These are phyloP conservation scores for Blepharisma undulans DNA, from an alignment of 169 alveolate species.

Conservation along the genomic window DNA sequence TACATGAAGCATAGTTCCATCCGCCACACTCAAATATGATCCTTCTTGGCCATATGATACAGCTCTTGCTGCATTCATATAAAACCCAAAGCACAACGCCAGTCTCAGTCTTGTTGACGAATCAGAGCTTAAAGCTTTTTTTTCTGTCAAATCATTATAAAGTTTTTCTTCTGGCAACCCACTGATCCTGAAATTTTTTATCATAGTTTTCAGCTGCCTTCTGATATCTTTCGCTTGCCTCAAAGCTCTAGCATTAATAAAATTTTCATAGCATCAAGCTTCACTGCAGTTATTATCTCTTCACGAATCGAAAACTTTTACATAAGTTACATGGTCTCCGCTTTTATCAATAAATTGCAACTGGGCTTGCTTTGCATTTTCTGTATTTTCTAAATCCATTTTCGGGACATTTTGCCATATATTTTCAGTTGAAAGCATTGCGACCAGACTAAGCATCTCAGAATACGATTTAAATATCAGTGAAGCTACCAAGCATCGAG, in stretches of 20 bases:
- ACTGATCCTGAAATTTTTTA: slow-evolving; percentile 76
- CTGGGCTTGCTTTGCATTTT: slow-evolving; percentile 91
- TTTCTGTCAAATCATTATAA: slow-evolving; percentile 40
- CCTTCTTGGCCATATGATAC: slow-evolving; percentile 69
- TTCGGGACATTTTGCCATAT: slow-evolving; percentile 46
- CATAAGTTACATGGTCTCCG: slow-evolving; percentile 75
- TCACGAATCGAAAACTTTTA: slow-evolving; percentile 60
- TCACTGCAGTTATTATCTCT: slow-evolving; percentile 77
- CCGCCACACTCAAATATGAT: slow-evolving; percentile 55
- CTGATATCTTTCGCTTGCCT: slow-evolving; percentile 91
- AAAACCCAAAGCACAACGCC: slow-evolving; percentile 64
- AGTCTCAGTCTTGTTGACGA: slow-evolving; percentile 46
- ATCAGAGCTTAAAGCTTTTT: slow-evolving; percentile 36
- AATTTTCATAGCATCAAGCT: slow-evolving; percentile 91
- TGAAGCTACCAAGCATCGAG: slow-evolving; percentile 86
- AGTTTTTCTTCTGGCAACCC: slow-evolving; percentile 43
- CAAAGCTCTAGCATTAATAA: slow-evolving; percentile 88
- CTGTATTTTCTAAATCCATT: slow-evolving; percentile 54
- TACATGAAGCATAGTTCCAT: not conserved
- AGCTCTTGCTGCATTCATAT: slow-evolving; percentile 67
- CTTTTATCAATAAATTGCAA: slow-evolving; percentile 50
- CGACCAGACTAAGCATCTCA: slow-evolving; percentile 89
- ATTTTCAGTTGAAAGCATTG: slow-evolving; percentile 84
- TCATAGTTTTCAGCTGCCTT: slow-evolving; percentile 85
- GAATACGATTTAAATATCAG: slow-evolving; percentile 80